phyloP scores from a whole-genome alignment of 805 yeast genomes.

The Pichia paraexigua region DNA sequence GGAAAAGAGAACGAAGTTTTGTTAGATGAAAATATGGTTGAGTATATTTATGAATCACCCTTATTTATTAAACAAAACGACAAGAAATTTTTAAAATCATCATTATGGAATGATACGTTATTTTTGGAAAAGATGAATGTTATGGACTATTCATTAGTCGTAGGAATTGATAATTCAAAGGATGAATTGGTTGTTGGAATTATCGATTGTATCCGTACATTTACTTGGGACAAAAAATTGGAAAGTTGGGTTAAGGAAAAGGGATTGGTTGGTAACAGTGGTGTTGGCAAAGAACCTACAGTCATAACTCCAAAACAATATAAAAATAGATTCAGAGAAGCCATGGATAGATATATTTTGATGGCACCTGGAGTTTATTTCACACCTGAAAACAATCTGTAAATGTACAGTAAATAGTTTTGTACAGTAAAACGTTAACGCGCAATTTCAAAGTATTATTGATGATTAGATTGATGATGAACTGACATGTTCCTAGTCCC shows the following conservation, averaged over 20 bases:
- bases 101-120: conserved; percentile 90
- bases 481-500: background rate
- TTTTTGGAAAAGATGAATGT: conserved; percentile 95
- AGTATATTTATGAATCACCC: conserved; percentile 93
- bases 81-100: conserved; percentile 76
- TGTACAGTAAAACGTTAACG: background rate
- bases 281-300: conserved; percentile 88
- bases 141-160: conserved; percentile 94
- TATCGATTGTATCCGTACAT: conserved; percentile 87
- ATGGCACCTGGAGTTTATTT: conserved; percentile 73
- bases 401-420: background rate
- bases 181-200: conserved; percentile 83
- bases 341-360: conserved; percentile 91
- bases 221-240: conserved; percentile 97
- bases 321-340: conserved; percentile 88
- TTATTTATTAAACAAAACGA: conserved; percentile 89
- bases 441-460: background rate
- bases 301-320: conserved; percentile 96
- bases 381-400: conserved; percentile 20
- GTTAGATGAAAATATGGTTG: conserved; percentile 96
- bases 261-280: conserved; percentile 71
- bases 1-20: conserved; percentile 93
- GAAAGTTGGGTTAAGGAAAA: conserved; percentile 99
- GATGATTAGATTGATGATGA: too few relatives aligned
- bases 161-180: conserved; percentile 74